Base-by-base conservation (phyloP, 140 eudicot genomes). In the Erigeron philadelphicus region DNA sequence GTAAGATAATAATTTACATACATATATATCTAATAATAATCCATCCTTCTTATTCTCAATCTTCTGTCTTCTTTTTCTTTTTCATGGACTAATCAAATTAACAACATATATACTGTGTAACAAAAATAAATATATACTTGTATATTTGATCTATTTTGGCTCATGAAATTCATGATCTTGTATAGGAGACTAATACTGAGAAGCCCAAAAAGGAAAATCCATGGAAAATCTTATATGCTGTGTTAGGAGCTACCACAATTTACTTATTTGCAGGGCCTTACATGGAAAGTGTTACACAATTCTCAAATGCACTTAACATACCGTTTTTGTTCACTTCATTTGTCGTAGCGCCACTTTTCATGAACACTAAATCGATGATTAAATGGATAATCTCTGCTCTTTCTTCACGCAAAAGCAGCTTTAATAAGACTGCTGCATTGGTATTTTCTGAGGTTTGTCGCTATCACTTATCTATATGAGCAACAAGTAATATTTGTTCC, bases 271-370 rank as follows among this genome's bases (percentile, higher is more conserved):
- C 68, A 15, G 68, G 68, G 52, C 54, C 68, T 9, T 64, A 41
- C 68, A 64, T 64, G 54, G 53, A 64, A 64, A 64, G 54, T 64
- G 68, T 64, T 31, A 64, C 43, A 64, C 68, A 64, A 7, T 64
- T 64, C 52, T 64, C 68, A 3, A 64, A 43, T 64, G 68, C 68
- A 42, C 68, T 64, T 64, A 9, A 9, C 21, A 64, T 64, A 64
- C 68, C 68, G 15, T 59, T 59, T 59, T 42, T 59, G 43, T 59
- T 59, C 65, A 59, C 65, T 25, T 59, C 65, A 59, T 59, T 64
- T 10, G 68, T 64, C 17, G 68, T 64, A 5, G 68, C 68, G 2
- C 68, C 68, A 17, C 9, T 64, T 46, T 64, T 64, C 38, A 64
- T 64, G 68, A 42, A 64, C 52, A 31, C 68, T 16, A 43, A 52